A percentile compares a stretch with the other conserved stretches of the same genome.
phyloP scores from a whole-genome alignment of 116 monocot genomes.

The Posidonia oceanica region DNA sequence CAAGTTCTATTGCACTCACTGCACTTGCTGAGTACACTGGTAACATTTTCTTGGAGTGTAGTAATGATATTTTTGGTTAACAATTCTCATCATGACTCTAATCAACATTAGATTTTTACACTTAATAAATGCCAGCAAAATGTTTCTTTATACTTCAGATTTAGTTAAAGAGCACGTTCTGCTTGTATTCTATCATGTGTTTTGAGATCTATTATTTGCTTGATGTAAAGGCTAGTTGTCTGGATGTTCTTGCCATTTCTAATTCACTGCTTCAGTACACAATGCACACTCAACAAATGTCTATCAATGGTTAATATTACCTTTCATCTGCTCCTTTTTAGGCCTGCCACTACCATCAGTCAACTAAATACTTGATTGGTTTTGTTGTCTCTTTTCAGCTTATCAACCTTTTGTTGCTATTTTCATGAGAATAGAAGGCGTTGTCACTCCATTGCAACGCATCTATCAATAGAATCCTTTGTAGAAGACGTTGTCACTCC shows the following conservation, averaged over 20 bases:
- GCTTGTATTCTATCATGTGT: too few relatives aligned
- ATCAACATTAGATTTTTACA: neutral
- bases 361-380: neutral
- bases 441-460: slow-evolving; percentile 62
- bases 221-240: slow-evolving; percentile 52
- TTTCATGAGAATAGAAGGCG: too few relatives aligned
- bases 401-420: slow-evolving; percentile 76
- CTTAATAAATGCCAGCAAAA: neutral
- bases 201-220: neutral
- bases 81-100: slow-evolving; percentile 56
- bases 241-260: slow-evolving; percentile 66
- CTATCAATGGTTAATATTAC: slow-evolving; percentile 48
- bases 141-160: neutral
- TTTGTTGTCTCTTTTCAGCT: slow-evolving; percentile 18
- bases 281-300: slow-evolving; percentile 66
- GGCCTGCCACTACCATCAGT: neutral
- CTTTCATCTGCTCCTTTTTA: neutral
- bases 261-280: slow-evolving; percentile 60
- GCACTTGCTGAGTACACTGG: slow-evolving; percentile 85
- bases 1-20: slow-evolving; percentile 71
- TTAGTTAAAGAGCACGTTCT: too few relatives aligned
- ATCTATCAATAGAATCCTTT: slow-evolving; percentile 60
- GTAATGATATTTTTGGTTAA: neutral
- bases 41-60: slow-evolving; percentile 8
- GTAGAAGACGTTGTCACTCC: slow-evolving; percentile 68